A percentile compares a stretch with the other conserved stretches of the same genome.
Conservation (phyloP, 164 flowering plant genomes). For the Dillenia turbinata region DNA sequence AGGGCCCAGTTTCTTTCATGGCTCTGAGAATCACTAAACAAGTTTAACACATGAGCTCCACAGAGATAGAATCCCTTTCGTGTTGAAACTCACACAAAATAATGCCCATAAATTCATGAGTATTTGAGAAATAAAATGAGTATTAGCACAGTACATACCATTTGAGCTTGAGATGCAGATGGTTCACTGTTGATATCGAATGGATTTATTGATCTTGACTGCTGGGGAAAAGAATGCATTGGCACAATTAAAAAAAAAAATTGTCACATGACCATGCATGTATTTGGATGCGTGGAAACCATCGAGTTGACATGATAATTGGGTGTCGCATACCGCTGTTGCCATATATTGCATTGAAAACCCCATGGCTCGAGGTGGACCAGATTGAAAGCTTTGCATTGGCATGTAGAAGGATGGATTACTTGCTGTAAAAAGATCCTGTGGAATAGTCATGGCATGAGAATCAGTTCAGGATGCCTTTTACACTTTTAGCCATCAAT, state of each 20-base stretch:
- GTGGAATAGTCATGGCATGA: constrained; percentile 11
- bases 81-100: too few relatives aligned
- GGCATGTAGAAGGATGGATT: constrained; percentile 41
- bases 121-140: too few relatives aligned
- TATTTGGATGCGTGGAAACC: too few relatives aligned
- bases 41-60: too few relatives aligned
- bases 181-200: constrained; percentile 63
- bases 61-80: too few relatives aligned
- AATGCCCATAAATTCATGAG: too few relatives aligned
- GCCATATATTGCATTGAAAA: constrained; percentile 59
- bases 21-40: too few relatives aligned
- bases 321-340: constrained; percentile 35
- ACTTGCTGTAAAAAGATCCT: constrained; percentile 72
- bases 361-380: constrained; percentile 49
- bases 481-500: too few relatives aligned
- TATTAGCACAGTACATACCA: constrained; percentile 30
- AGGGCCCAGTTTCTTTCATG: too few relatives aligned
- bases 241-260: constrained; percentile 27
- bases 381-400: constrained; percentile 62
- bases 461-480: too few relatives aligned
- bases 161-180: constrained; percentile 39
- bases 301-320: too few relatives aligned
- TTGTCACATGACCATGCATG: not conserved
- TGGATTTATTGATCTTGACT: constrained; percentile 66
- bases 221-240: constrained; percentile 35